Base-by-base conservation (phyloP, 306 rosid species). In the Trifolium dubium region DNA sequence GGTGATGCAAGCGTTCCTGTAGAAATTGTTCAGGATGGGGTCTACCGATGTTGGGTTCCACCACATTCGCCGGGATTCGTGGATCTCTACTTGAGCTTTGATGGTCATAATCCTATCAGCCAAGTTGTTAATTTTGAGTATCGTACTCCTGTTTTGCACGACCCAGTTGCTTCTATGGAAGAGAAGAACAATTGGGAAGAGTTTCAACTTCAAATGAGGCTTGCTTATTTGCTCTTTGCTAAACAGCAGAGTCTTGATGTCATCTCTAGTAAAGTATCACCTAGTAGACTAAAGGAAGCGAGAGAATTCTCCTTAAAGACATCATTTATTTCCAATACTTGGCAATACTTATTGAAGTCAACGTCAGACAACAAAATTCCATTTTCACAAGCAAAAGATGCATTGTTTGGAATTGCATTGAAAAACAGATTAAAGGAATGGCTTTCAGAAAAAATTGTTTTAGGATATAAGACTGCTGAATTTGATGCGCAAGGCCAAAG, bases 81-180 rank as follows among this genome's bases (percentile, higher is more conserved):
- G 82, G 80, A 86, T 81, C 84, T 95, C 61, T 95, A 75, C 76
- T 47, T 92, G 87, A 88, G 97, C 79, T 18, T 87, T 70, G 97
- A 89, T 81, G 96, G 91, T 74, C 92, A 82, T 41, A 90, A 86
- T 78, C 98, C 99, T 44, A 87, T 95, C 35, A 95, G 98, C 81
- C 96, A 85, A 87, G 88, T 87, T 78, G 79, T 90, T 75, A 82
- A 76, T 85, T 92, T 95, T 55, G 97, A 90, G 85, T 95, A 83
- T 74, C 96, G 90, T 54, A 67, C 90, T 72, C 82, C 92, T 72
- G 39, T 79, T 62, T 69, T 77, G 78, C 88, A 81, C 47, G 84
- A 73, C 10, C 85, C 85, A 15, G 55, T 53, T 40, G 67, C 80
- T 79, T 73, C 86, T 35, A 19, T 64, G 46, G 98, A 88, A 74